These are phyloP conservation scores for Bothriochloa decipiens DNA, from an alignment of 176 grass and related monocot genomes.

Conservation along the genomic window DNA sequence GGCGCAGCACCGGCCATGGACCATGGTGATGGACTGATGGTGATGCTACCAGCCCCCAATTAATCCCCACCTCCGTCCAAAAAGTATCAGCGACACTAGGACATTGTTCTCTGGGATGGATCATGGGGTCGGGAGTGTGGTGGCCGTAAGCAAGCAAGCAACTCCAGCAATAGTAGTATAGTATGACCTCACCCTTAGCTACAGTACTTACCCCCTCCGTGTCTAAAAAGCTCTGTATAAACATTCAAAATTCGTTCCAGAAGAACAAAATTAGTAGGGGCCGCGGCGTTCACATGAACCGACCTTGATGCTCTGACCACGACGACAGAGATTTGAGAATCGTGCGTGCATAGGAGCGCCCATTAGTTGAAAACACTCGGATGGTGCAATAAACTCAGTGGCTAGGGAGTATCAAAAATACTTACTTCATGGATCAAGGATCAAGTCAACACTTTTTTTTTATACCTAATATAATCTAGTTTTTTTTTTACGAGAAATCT, in stretches of 20 bases:
- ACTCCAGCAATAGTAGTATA: too few species aligned
- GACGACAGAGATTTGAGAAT: background rate
- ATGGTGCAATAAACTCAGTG: too few species aligned
- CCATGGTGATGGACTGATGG: constrained; percentile 12
- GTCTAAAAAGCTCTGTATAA: too few species aligned
- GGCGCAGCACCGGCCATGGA: constrained; percentile 28
- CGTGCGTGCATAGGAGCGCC: background rate
- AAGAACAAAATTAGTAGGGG: background rate
- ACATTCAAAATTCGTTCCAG: too few species aligned
- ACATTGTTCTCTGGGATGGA: background rate
- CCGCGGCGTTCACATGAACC: background rate
- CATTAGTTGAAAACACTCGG: background rate
- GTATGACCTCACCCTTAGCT: too few species aligned
- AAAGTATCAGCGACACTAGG: background rate
- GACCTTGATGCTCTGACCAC: background rate
- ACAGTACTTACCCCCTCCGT: too few species aligned
- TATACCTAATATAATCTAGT: too few species aligned
- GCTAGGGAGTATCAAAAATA: too few species aligned
- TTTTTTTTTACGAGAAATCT: too few species aligned
- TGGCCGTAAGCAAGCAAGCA: too few species aligned
- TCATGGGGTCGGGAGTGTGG: background rate
- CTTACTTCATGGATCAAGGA: too few species aligned
- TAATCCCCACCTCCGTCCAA: constrained; percentile 4
- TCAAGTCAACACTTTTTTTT: too few species aligned
- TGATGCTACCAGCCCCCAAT: constrained; percentile 11